Evolutionary conservation across 371 early-diverging fungal genomes (phyloP).

Genomic region (Syncephalis fuscata): DNA sequence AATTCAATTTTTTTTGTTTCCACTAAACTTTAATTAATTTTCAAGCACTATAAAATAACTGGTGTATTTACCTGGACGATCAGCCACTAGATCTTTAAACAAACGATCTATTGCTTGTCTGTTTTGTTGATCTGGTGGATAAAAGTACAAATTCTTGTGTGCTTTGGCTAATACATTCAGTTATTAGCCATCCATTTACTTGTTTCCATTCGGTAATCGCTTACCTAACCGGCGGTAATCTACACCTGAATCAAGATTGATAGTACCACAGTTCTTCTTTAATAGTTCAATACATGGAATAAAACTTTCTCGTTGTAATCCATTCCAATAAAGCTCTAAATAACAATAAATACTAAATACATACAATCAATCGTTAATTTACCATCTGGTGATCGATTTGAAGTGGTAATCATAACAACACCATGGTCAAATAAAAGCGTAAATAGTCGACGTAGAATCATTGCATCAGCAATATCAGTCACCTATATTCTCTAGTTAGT

Average conservation of each 20-base stretch:
- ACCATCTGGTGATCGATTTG: conserved; percentile 85
- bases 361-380: background rate
- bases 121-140: conserved; percentile 35
- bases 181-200: too few relatives aligned
- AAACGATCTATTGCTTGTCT: conserved; percentile 16
- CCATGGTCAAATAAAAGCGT: conserved; percentile 67
- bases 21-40: conserved; percentile 1
- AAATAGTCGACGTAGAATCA: conserved; percentile 77
- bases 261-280: conserved; percentile 59
- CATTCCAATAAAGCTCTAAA: conserved; percentile 78
- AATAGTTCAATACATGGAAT: conserved; percentile 79
- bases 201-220: background rate
- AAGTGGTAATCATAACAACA: conserved; percentile 81
- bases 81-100: conserved; percentile 15
- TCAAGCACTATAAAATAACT: conserved; percentile 7
- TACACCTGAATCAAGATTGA: conserved; percentile 69
- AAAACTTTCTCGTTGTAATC: conserved; percentile 81
- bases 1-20: conserved; percentile 31
- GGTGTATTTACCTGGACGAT: conserved; percentile 5
- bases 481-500: conserved; percentile 17
- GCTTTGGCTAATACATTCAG: conserved; percentile 18
- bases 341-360: background rate
- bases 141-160: conserved; percentile 32
- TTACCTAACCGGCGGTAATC: conserved; percentile 56
- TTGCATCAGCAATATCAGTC: conserved; percentile 93